Conservation (phyloP, 2,329 filamentous ascomycete species). For the Aspergillus versicolor region DNA sequence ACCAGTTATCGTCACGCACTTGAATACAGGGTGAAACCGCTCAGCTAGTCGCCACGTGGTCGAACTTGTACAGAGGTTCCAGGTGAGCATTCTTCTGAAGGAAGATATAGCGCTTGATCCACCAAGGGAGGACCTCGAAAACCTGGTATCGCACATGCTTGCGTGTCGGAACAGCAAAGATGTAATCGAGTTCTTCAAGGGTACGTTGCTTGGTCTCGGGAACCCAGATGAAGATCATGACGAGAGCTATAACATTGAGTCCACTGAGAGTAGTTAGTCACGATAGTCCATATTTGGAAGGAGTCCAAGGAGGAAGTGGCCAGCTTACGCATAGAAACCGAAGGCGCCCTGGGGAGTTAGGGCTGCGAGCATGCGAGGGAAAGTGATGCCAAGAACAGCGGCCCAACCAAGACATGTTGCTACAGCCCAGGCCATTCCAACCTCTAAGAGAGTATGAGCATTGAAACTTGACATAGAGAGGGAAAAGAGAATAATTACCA, state of each 20-base stretch:
- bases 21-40: constrained; percentile 21
- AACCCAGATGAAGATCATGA: constrained; percentile 64
- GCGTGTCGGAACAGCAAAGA: constrained; percentile 59
- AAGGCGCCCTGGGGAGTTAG: constrained; percentile 57
- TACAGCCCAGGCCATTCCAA: constrained; percentile 49
- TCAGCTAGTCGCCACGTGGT: constrained; percentile 16
- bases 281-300: neutral
- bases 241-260: constrained; percentile 59
- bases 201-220: constrained; percentile 59
- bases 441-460: constrained; percentile 32
- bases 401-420: constrained; percentile 51
- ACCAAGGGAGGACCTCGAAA: constrained; percentile 59
- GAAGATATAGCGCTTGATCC: constrained; percentile 59
- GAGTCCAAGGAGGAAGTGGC: too few species aligned
- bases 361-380: constrained; percentile 47
- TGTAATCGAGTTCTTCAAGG: constrained; percentile 57
- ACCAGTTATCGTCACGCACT: neutral
- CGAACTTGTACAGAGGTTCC: constrained; percentile 55
- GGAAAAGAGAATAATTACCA: constrained; percentile 28
- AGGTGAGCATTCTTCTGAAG: constrained; percentile 48
- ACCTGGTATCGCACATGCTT: constrained; percentile 60
- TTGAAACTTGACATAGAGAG: neutral
- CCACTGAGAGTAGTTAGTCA: constrained; percentile 32
- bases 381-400: constrained; percentile 51
- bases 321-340: constrained; percentile 55